A percentile compares a stretch with the other conserved stretches of the same genome.
phyloP scores from a whole-genome alignment of 2,329 filamentous ascomycete genomes.

The Diplodia sapinea region DNA sequence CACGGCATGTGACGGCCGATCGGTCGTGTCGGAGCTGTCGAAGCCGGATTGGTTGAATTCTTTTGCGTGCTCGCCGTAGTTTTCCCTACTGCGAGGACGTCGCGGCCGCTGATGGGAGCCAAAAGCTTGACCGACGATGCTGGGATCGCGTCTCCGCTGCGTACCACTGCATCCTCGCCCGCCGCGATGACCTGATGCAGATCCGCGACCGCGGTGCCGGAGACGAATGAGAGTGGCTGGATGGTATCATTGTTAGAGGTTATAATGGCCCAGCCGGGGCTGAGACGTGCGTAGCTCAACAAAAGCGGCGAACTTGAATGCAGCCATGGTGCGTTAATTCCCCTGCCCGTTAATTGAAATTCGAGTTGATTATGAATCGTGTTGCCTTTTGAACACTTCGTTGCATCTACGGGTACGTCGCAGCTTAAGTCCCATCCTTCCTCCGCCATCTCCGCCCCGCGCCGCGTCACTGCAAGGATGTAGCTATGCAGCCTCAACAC shows the following conservation, averaged over 20 bases:
- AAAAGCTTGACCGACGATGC: slow-evolving; percentile 51
- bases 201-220: slow-evolving; percentile 54
- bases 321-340: background rate
- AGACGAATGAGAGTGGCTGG: slow-evolving; percentile 54
- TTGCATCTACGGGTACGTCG: background rate
- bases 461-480: too few species aligned
- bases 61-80: slow-evolving; percentile 63
- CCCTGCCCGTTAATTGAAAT: too few species aligned
- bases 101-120: slow-evolving; percentile 55
- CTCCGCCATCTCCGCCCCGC: background rate
- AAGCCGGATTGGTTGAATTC: slow-evolving; percentile 64
- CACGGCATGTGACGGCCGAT: slow-evolving; percentile 60
- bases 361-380: too few species aligned
- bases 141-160: slow-evolving; percentile 36
- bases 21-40: slow-evolving; percentile 61
- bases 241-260: slow-evolving; percentile 47
- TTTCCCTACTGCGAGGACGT: slow-evolving; percentile 63
- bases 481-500: too few species aligned
- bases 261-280: slow-evolving; percentile 51
- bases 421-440: background rate
- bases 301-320: slow-evolving; percentile 1
- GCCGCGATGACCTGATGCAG: slow-evolving; percentile 61
- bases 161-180: slow-evolving; percentile 39
- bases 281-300: background rate
- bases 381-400: background rate